These are phyloP conservation scores for Angomonas ambiguus DNA, from an alignment of 208 protist genomes.

Conservation along the genomic window DNA sequence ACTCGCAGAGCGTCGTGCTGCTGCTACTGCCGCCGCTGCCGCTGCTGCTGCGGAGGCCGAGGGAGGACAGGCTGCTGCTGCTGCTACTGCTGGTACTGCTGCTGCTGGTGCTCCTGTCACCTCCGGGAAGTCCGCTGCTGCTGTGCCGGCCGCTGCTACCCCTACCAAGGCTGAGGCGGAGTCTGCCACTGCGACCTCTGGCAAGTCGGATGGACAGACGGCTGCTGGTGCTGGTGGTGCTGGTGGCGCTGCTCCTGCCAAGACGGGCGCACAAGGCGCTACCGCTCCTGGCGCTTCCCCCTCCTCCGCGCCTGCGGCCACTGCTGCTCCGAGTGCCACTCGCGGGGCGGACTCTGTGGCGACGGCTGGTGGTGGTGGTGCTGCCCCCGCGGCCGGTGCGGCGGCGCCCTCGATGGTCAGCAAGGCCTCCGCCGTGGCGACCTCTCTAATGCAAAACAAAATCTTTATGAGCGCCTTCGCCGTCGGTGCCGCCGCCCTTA, in stretches of 20 bases:
- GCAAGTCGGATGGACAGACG: neutral
- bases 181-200: neutral
- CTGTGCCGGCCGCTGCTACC: neutral
- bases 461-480: slow-evolving; percentile 18
- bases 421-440: neutral
- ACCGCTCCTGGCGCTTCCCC: neutral
- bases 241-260: neutral
- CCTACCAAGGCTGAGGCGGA: neutral
- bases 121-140: neutral
- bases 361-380: neutral
- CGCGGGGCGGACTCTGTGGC: neutral
- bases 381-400: neutral
- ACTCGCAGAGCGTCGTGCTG: neutral
- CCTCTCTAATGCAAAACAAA: slow-evolving; percentile 14
- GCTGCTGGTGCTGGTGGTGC: neutral
- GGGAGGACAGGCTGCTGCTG: neutral
- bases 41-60: neutral
- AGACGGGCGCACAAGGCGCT: too few species aligned
- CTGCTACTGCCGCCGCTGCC: neutral
- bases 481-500: slow-evolving; percentile 29
- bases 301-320: neutral
- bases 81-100: neutral
- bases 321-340: neutral
- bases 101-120: too few species aligned
- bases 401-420: neutral